A percentile compares a stretch with the other conserved stretches of the same genome.
Conservation (phyloP, 129 eudicot genomes). For the Flaveria trinervia region DNA sequence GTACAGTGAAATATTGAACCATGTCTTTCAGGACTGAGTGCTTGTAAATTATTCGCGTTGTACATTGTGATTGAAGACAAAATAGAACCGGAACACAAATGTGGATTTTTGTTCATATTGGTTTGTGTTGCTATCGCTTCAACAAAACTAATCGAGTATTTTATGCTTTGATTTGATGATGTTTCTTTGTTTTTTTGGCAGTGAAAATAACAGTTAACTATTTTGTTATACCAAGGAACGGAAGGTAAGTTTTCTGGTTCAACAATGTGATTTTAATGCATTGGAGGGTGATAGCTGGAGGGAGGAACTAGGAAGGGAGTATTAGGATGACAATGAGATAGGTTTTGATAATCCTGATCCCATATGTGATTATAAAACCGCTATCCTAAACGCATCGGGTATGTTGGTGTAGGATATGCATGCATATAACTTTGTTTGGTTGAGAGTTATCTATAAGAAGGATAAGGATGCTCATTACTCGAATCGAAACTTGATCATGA, state of each 20-base stretch:
- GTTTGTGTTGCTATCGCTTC: not conserved
- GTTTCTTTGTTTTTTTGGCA: not conserved
- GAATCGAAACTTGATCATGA: too few species aligned
- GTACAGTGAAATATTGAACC: slow-evolving; percentile 25
- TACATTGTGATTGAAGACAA: slow-evolving; percentile 20
- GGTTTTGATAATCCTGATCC: too few species aligned
- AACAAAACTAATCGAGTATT: not conserved
- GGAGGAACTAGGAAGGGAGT: too few species aligned
- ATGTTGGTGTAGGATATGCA: too few species aligned
- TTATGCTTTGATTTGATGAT: not conserved
- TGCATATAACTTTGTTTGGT: too few species aligned
- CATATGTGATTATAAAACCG: too few species aligned
- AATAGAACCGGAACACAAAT: slow-evolving; percentile 1
- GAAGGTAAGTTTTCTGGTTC: not conserved
- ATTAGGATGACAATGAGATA: too few species aligned
- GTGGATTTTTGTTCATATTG: slow-evolving; percentile 13
- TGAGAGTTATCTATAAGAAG: too few species aligned
- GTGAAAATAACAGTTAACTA: not conserved
- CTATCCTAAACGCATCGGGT: too few species aligned
- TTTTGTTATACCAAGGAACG: not conserved
- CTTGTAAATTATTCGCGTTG: slow-evolving; percentile 27
- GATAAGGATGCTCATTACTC: too few species aligned
- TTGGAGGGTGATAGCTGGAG: too few species aligned
- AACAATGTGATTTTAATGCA: too few species aligned
- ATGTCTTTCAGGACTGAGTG: slow-evolving; percentile 3